Evolutionary conservation across 331 rosid species (phyloP).

Genomic region (Ulmus americana): DNA sequence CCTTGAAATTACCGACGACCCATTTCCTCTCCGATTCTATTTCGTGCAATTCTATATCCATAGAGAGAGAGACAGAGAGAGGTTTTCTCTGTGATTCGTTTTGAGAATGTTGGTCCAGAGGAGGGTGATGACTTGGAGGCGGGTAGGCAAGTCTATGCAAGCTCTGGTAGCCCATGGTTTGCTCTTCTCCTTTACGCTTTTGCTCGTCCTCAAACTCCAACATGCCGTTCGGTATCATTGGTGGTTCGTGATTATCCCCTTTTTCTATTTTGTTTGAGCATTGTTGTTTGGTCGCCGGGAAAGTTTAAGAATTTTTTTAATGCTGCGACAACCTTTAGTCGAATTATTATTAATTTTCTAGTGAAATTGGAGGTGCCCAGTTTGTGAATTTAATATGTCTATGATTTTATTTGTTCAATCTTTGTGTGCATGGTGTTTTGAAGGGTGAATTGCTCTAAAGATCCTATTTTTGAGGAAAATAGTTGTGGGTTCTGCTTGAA

Average conservation of each 20-base stretch:
- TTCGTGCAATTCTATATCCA: not conserved
- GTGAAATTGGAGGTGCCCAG: constrained; percentile 15
- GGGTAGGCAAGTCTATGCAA: constrained; percentile 58
- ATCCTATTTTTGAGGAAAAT: not conserved
- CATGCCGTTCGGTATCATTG: constrained; percentile 41
- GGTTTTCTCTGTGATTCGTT: not conserved
- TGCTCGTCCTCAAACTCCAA: constrained; percentile 65
- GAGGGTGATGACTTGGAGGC: constrained; percentile 76
- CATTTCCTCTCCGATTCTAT: not conserved
- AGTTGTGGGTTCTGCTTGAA: not conserved
- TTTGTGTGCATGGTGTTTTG: constrained; percentile 10
- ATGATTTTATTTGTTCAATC: constrained; percentile 22
- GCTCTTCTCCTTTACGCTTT: constrained; percentile 62
- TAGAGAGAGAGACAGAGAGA: not conserved
- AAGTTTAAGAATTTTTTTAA: not conserved
- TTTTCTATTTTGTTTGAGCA: not conserved
- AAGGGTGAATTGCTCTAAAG: not conserved
- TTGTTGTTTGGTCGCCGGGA: constrained; percentile 17
- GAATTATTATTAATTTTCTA: not conserved
- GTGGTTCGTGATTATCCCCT: constrained; percentile 52
- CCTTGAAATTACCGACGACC: constrained; percentile 38
- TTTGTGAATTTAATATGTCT: constrained; percentile 13
- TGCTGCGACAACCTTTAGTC: not conserved
- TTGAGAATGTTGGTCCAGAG: constrained; percentile 48
- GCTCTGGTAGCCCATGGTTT: constrained; percentile 61